phyloP scores from a whole-genome alignment of 2,329 filamentous ascomycete species.

The Beauveria varroae region DNA sequence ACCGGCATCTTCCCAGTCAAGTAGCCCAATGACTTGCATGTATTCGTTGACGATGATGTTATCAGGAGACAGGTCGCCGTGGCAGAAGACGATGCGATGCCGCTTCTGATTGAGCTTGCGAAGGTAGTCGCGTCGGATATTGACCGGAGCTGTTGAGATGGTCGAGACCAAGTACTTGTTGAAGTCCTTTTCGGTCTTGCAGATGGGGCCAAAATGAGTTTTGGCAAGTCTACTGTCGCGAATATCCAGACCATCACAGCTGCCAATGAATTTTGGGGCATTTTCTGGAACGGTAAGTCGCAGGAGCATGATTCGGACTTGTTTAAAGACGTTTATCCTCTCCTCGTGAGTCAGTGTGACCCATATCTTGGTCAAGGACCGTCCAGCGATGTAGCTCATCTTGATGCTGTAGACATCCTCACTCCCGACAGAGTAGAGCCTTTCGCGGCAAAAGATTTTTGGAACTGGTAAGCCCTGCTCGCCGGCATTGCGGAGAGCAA shows the following conservation, averaged over 20 bases:
- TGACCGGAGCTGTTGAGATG: background rate
- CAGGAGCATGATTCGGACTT: conserved; percentile 7
- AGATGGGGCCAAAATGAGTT: conserved; percentile 11
- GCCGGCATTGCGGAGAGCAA: conserved; percentile 2
- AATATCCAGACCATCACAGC: conserved; percentile 13
- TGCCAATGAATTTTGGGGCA: background rate
- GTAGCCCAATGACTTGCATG: conserved; percentile 27
- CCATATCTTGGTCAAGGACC: conserved; percentile 1
- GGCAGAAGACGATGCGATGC: conserved; percentile 33
- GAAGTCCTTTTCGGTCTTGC: conserved; percentile 12
- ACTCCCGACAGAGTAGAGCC: background rate
- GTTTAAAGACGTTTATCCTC: background rate
- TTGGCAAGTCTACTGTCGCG: conserved; percentile 11
- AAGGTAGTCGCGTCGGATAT: conserved; percentile 11
- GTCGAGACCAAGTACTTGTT: conserved; percentile 14
- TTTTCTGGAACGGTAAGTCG: background rate
- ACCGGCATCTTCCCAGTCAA: conserved; percentile 40
- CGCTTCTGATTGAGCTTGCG: conserved; percentile 7
- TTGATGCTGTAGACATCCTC: conserved; percentile 4
- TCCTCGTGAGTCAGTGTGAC: conserved; percentile 3
- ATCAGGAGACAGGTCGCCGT: conserved; percentile 37
- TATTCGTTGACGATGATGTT: conserved; percentile 33
- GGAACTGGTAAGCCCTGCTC: conserved; percentile 4
- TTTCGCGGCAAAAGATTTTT: conserved; percentile 5
- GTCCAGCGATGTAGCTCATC: conserved; percentile 9